Conservation (phyloP, 192 early-diverging fungal genomes). For the Dissophora ornata region DNA sequence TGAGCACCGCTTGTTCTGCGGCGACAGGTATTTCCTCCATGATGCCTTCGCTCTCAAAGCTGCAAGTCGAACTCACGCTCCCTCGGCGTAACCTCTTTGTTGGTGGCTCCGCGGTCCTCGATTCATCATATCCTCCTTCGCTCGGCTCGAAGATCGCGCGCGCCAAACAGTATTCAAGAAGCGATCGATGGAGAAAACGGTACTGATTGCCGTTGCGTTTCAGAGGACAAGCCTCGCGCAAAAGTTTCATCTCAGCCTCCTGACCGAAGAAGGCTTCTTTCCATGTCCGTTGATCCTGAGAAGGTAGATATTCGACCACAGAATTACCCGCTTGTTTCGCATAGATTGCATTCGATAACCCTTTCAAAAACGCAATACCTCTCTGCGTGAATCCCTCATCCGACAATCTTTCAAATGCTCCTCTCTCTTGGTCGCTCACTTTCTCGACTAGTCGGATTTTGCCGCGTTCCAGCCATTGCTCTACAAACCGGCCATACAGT, state of each 20-base stretch:
- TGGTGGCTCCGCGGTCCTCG: not conserved
- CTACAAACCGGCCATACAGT: slow-evolving; percentile 11
- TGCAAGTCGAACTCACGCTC: not conserved
- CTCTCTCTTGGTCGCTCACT: too few relatives aligned
- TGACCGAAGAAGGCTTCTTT: slow-evolving; percentile 6
- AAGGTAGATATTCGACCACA: too few relatives aligned
- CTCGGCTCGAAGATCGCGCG: too few relatives aligned
- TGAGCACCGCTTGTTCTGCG: too few relatives aligned
- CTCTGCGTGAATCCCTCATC: too few relatives aligned
- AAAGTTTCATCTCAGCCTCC: slow-evolving; percentile 2
- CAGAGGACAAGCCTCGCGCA: not conserved
- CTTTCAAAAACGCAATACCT: slow-evolving; percentile 1
- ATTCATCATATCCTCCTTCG: not conserved
- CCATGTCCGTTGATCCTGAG: not conserved
- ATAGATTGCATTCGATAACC: slow-evolving; percentile 17
- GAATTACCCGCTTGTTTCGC: too few relatives aligned
- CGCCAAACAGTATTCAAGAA: too few relatives aligned
- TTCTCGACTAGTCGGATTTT: not conserved
- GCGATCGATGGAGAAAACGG: too few relatives aligned
- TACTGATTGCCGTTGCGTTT: too few relatives aligned
- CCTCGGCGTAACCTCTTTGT: not conserved
- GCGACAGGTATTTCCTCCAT: too few relatives aligned
- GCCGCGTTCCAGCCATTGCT: not conserved
- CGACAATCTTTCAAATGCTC: too few relatives aligned
- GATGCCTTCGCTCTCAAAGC: not conserved